Evolutionary conservation across 1,139 yeast species (phyloP).

Genomic region (Yamadazyma epiphylla): DNA sequence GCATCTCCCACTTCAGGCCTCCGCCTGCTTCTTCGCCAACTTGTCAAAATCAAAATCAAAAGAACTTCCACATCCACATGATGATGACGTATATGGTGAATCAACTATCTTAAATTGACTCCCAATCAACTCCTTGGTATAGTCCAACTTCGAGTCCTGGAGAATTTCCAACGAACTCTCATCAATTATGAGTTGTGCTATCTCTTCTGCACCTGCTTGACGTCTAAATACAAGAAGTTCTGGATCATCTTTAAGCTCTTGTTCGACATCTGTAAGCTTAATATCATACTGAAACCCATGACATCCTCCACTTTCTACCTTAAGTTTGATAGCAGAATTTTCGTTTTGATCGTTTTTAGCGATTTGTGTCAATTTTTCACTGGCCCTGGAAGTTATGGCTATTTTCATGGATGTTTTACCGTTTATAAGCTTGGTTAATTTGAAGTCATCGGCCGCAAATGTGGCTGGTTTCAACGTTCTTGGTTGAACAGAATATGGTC

Average conservation of each 20-base stretch:
- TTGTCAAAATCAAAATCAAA: slow-evolving; percentile 83
- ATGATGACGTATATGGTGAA: slow-evolving; percentile 84
- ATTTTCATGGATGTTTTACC: slow-evolving; percentile 35
- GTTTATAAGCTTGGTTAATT: slow-evolving; percentile 17
- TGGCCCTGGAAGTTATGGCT: slow-evolving; percentile 41
- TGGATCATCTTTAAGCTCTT: slow-evolving; percentile 30
- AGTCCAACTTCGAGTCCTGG: slow-evolving; percentile 84
- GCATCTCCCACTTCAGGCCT: no score
- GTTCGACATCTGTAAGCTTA: slow-evolving; percentile 50
- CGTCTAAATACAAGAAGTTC: slow-evolving; percentile 59
- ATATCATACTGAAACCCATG: slow-evolving; percentile 94
- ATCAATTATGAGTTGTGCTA: slow-evolving; percentile 71
- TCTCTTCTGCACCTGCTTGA: slow-evolving; percentile 23
- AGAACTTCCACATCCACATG: slow-evolving; percentile 97
- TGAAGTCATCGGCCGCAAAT: slow-evolving; percentile 8
- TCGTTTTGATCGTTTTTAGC: slow-evolving; percentile 56
- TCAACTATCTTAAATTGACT: slow-evolving; percentile 89
- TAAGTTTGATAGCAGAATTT: slow-evolving; percentile 61
- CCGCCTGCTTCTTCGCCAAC: slow-evolving; percentile 12
- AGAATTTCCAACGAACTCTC: slow-evolving; percentile 76
- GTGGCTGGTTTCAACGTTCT: slow-evolving; percentile 10
- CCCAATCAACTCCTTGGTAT: slow-evolving; percentile 90
- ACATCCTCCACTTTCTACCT: slow-evolving; percentile 98
- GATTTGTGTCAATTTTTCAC: slow-evolving; percentile 52
- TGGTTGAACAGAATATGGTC: slow-evolving; percentile 9